phyloP scores from a whole-genome alignment of 148 eudicot species.

The Diospyros lotus region DNA sequence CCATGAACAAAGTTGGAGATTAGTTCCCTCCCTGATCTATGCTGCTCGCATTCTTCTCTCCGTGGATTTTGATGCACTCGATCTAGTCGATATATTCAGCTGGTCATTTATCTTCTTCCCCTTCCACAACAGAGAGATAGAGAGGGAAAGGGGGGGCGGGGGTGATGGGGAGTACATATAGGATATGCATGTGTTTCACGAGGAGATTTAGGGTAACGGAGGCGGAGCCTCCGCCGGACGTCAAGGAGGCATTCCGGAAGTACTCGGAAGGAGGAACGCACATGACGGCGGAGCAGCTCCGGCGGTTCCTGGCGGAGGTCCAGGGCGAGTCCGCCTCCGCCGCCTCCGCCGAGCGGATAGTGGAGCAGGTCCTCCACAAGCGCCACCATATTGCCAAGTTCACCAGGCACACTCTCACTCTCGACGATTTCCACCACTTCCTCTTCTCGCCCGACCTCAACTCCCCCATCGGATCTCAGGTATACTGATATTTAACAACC shows the following conservation, averaged over 20 bases:
- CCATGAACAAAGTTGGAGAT: no score
- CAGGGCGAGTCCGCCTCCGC: conserved; percentile 36
- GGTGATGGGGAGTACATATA: conserved; percentile 50
- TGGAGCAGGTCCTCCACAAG: conserved; percentile 46
- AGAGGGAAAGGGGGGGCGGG: conserved; percentile 29
- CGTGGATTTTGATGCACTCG: no score
- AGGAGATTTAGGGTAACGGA: conserved; percentile 51
- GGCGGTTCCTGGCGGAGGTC: conserved; percentile 44
- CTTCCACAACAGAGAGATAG: neutral
- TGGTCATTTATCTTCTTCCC: no score
- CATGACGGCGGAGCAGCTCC: conserved; percentile 60
- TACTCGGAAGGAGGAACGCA: conserved; percentile 46
- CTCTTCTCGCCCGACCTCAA: conserved; percentile 65
- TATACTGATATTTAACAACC: neutral
- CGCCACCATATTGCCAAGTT: conserved; percentile 56
- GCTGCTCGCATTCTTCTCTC: no score
- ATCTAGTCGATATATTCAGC: no score
- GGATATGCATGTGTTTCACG: conserved; percentile 63
- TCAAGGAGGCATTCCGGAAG: conserved; percentile 39
- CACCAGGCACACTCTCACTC: conserved; percentile 39
- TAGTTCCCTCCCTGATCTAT: no score
- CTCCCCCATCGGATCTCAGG: conserved; percentile 55
- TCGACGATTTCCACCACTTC: conserved; percentile 69
- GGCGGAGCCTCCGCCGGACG: conserved; percentile 63
- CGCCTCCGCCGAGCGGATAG: conserved; percentile 29